Conservation (phyloP, 106 monocot genomes). For the Vanilla planifolia region DNA sequence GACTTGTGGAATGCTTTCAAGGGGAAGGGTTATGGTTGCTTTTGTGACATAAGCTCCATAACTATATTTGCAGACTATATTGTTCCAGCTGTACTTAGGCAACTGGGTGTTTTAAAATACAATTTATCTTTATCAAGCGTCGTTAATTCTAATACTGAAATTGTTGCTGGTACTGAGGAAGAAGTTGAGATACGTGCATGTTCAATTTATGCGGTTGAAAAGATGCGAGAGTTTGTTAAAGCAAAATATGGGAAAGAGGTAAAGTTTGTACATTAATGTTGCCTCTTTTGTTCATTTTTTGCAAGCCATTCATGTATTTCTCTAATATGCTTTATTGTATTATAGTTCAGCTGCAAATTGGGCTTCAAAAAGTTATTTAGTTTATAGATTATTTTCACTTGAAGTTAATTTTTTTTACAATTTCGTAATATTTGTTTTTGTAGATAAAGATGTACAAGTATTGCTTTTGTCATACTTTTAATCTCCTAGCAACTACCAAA, state of each 20-base stretch:
- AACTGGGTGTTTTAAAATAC: conserved; percentile 78
- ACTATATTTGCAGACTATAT: conserved; percentile 99
- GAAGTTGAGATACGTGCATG: conserved; percentile 94
- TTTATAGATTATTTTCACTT: too few species aligned
- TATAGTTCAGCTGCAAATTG: neutral
- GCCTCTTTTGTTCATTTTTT: neutral
- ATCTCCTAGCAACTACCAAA: too few species aligned
- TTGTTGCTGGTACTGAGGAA: conserved; percentile 77
- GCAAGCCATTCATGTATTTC: neutral
- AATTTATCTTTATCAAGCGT: conserved; percentile 39
- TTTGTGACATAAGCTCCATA: conserved; percentile 68
- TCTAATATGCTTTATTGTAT: neutral
- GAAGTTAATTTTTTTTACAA: too few species aligned
- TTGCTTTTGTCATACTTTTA: too few species aligned
- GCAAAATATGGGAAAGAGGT: conserved; percentile 72
- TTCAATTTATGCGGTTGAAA: conserved; percentile 86
- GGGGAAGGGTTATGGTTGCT: conserved; percentile 72
- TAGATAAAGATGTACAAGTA: too few species aligned
- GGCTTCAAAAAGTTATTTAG: too few species aligned
- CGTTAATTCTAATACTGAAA: conserved; percentile 61
- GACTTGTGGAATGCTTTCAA: conserved; percentile 98
- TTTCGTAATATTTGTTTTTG: too few species aligned
- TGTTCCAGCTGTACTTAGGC: conserved; percentile 86
- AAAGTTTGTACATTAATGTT: neutral
- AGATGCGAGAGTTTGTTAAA: conserved; percentile 69